Evolutionary conservation across 2,329 filamentous ascomycete genomes (phyloP), one percentile per base, ranked within the genome.

Genomic region (Xylariaceae sp.): DNA sequence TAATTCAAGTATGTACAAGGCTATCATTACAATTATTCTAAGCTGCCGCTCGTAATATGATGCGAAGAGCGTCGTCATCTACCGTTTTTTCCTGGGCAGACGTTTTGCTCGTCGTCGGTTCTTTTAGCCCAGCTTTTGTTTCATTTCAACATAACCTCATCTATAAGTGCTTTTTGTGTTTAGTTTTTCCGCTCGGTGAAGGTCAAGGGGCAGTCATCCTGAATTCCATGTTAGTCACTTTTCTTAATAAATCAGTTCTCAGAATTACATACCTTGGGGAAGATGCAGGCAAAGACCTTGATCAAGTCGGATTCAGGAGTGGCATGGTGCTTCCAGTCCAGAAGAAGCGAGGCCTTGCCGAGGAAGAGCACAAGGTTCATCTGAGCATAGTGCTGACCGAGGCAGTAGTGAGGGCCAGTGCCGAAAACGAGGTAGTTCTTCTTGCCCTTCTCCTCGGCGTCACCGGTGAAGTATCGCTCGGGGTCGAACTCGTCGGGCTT

Each of bases 401-500:
- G 82, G 75, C 94, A 99, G 80, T 97, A 96, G 77, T 97, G 94
- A 68, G 94, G 90, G 6, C 94, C 94, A 15, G 90, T 92, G 70
- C 94, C 94, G 69, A 99, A 97, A 15, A 97, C 92, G 55, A 99
- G 82, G 81, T 88, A 97, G 80, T 97, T 99, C 87, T 97, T 97
- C 72, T 87, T 79, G 44, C 86, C 85, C 77, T 87, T 88, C 74
- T 88, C 85, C 75, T 96, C 92, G 10, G 93, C 94, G 68, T 92
- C 89, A 61, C 93, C 94, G 1, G 83, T 84, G 74, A 93, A 93
- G 85, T 94, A 97, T 68, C 93, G 85, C 66, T 97, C 92, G 1
- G 93, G 93, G 70, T 96, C 88, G 73, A 92, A 97, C 48, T 82
- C 80, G 70, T 97, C 93, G 1, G 94, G 91, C 70, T 94, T 88